phyloP scores from a whole-genome alignment of 1,284 basidiomycete genomes.

The Apiotrichum montevideense region DNA sequence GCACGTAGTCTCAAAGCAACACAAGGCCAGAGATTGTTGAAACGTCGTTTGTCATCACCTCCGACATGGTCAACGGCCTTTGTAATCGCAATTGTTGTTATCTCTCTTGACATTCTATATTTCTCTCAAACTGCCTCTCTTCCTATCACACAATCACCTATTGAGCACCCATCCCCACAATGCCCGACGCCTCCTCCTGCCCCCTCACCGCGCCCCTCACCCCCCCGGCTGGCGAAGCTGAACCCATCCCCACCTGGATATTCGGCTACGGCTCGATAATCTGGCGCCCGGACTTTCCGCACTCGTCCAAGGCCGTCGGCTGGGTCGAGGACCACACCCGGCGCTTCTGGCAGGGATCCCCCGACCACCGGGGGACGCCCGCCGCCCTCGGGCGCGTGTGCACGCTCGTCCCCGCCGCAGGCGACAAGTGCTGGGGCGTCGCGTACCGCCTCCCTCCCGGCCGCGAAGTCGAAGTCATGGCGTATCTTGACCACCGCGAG shows the following conservation, averaged over 20 bases:
- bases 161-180: not conserved
- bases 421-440: constrained; percentile 15
- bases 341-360: constrained; percentile 43
- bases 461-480: constrained; percentile 13
- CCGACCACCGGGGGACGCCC: constrained; percentile 44
- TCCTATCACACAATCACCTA: too few species aligned
- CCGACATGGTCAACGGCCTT: too few species aligned
- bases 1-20: not conserved
- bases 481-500: constrained; percentile 19
- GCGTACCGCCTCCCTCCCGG: constrained; percentile 10
- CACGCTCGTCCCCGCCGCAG: constrained; percentile 30
- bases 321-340: constrained; percentile 52
- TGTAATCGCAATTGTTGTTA: too few species aligned
- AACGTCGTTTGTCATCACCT: not conserved
- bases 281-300: constrained; percentile 19
- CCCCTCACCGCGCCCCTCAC: not conserved
- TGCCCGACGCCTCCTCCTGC: not conserved
- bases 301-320: constrained; percentile 6
- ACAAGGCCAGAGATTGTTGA: too few species aligned
- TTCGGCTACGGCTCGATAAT: constrained; percentile 18
- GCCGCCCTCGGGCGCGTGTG: constrained; percentile 39
- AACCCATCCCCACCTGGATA: constrained; percentile 2
- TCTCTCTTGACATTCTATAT: too few species aligned
- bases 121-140: too few species aligned
- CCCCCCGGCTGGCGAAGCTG: too few species aligned